Percentiles rank a stretch among this genome's conserved stretches.
Evolutionary conservation across 2,329 filamentous ascomycete genomes (phyloP).

Genomic region (Fusarium continuum): DNA sequence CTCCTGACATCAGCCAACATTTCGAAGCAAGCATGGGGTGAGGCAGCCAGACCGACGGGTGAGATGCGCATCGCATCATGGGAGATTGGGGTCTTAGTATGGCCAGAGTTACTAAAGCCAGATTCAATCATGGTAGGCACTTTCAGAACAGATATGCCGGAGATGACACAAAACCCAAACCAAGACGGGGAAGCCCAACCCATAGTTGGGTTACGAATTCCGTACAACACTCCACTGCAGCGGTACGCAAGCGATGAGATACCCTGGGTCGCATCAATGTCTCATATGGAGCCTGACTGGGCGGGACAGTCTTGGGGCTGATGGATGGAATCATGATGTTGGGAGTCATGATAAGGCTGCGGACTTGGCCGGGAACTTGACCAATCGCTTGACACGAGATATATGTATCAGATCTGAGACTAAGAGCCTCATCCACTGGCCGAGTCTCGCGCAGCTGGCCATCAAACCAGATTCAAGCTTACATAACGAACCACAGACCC

Average conservation of each 20-base stretch:
- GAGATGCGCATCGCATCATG: conserved; percentile 80
- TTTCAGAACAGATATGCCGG: conserved; percentile 69
- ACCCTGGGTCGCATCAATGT: conserved; percentile 78
- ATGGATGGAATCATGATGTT: conserved; percentile 13
- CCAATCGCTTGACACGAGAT: conserved; percentile 27
- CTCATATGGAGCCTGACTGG: conserved; percentile 70
- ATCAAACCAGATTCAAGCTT: conserved; percentile 4
- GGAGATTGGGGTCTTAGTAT: conserved; percentile 84
- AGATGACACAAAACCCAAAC: conserved; percentile 26
- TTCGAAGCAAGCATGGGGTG: conserved; percentile 90
- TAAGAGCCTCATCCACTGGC: conserved; percentile 10
- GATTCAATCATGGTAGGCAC: conserved; percentile 71
- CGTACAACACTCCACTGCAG: conserved; percentile 81
- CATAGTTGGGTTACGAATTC: conserved; percentile 77
- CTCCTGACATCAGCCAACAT: conserved; percentile 91
- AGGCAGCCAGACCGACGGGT: conserved; percentile 62
- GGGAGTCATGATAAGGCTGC: conserved; percentile 15
- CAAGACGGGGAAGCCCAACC: conserved; percentile 42
- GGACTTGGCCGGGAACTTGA: not conserved
- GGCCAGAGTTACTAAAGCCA: conserved; percentile 70
- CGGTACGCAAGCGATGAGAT: conserved; percentile 69
- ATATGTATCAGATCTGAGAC: conserved; percentile 3
- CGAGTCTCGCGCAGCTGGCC: not conserved
- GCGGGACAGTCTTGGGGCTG: conserved; percentile 54
- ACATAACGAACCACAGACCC: conserved; percentile 16